Evolutionary conservation across 23 red algal genomes (phyloP).

Genomic region (Gracilaria domingensis): DNA sequence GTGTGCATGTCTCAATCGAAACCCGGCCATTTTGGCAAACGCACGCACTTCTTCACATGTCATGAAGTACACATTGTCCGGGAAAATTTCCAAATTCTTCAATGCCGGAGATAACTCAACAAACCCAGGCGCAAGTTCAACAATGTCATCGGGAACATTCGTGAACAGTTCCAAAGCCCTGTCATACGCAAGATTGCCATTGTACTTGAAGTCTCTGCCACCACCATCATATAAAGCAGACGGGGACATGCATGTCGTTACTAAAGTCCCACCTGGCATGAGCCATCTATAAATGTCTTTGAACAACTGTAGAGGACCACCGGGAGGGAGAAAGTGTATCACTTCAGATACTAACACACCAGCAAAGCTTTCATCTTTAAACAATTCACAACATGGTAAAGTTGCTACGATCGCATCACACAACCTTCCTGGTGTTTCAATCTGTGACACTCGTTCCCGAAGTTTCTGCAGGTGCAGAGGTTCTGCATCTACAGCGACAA

Average conservation of each 20-base stretch:
- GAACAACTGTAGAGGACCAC: not conserved
- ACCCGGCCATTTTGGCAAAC: not conserved
- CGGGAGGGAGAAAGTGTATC: not conserved
- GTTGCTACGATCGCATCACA: not conserved
- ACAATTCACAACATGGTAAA: not conserved
- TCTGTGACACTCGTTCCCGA: not conserved
- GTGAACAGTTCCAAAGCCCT: not conserved
- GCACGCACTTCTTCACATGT: not conserved
- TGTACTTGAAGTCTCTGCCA: not conserved
- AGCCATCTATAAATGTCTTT: slow-evolving; percentile 7
- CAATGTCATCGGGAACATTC: not conserved
- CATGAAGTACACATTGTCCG: not conserved
- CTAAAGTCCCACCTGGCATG: slow-evolving; percentile 6
- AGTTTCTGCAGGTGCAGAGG: not conserved
- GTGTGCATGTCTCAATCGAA: not conserved
- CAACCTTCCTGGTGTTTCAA: not conserved
- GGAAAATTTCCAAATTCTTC: not conserved
- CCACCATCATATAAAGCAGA: not conserved
- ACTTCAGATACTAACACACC: slow-evolving; percentile 5
- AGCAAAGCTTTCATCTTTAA: not conserved
- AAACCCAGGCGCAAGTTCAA: not conserved
- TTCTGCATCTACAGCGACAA: not conserved
- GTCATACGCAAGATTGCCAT: not conserved
- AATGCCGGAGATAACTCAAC: not conserved
- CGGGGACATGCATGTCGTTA: not conserved